Evolutionary conservation across 1,284 basidiomycete genomes (phyloP).

Genomic region (Athelia psychrophila): DNA sequence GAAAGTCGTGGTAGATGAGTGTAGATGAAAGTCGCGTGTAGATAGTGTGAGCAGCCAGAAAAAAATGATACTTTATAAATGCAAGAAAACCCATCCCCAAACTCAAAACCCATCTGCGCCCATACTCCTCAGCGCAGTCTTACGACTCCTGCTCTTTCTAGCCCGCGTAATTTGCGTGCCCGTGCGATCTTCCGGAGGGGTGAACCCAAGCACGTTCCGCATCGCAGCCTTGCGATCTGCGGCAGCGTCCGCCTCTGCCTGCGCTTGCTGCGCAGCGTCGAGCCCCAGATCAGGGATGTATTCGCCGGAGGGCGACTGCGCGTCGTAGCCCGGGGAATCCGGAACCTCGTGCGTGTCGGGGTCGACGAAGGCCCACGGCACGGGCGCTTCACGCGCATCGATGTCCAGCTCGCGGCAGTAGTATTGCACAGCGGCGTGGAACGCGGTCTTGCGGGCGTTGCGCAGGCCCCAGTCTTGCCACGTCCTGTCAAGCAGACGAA

Average conservation of each 20-base stretch:
- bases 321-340: slow-evolving; percentile 15
- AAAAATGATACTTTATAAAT: too few species aligned
- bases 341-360: slow-evolving; percentile 28
- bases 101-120: slow-evolving; percentile 23
- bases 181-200: slow-evolving; percentile 37
- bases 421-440: slow-evolving; percentile 71
- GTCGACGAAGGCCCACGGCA: slow-evolving; percentile 53
- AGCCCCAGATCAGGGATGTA: not conserved
- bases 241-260: slow-evolving; percentile 4
- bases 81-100: too few species aligned
- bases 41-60: too few species aligned
- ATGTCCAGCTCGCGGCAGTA: slow-evolving; percentile 70
- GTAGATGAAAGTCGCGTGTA: too few species aligned
- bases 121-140: slow-evolving; percentile 40
- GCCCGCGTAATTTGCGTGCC: slow-evolving; percentile 35
- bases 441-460: slow-evolving; percentile 62
- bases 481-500: slow-evolving; percentile 27
- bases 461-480: slow-evolving; percentile 69
- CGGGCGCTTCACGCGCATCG: slow-evolving; percentile 50
- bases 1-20: too few species aligned
- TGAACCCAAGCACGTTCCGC: slow-evolving; percentile 44
- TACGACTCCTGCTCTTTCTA: slow-evolving; percentile 47
- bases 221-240: slow-evolving; percentile 17
- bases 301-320: not conserved
- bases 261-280: not conserved